Conservation (phyloP, 2,329 filamentous ascomycete species). For the Aspergillus pseudoviridinutans region DNA sequence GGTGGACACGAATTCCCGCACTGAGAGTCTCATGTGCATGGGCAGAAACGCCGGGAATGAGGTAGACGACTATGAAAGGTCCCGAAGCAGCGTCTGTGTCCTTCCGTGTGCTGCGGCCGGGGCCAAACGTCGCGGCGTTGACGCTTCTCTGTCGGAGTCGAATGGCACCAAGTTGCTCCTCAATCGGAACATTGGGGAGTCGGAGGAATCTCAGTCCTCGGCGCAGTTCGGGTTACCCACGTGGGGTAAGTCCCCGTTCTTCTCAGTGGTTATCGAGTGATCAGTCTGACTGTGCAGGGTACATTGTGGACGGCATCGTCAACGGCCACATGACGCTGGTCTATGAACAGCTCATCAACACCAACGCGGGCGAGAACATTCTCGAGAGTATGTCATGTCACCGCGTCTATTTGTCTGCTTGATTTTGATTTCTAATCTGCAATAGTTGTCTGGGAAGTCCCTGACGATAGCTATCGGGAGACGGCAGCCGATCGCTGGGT, state of each 20-base stretch:
- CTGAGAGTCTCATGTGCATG: neutral
- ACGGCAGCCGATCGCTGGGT: neutral
- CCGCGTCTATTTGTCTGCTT: neutral
- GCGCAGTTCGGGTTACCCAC: neutral
- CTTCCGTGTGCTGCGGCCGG: neutral
- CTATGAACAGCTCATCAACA: neutral
- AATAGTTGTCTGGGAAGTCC: neutral
- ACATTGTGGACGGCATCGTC: neutral
- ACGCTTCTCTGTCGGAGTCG: neutral
- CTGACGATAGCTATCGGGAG: neutral
- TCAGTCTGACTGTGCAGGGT: neutral
- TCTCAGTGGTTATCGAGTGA: neutral
- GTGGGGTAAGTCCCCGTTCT: neutral
- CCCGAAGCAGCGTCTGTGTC: neutral
- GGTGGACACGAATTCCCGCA: neutral
- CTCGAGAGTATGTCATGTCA: neutral
- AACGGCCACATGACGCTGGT: neutral
- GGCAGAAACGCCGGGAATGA: neutral
- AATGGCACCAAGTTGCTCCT: neutral
- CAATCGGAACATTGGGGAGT: neutral
- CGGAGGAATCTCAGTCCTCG: neutral
- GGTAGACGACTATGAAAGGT: neutral
- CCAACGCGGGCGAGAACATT: neutral
- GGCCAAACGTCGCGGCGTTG: neutral
- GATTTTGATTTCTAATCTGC: neutral